phyloP scores from a whole-genome alignment of 2,329 filamentous ascomycete species.

The Chlorencoelia australis region DNA sequence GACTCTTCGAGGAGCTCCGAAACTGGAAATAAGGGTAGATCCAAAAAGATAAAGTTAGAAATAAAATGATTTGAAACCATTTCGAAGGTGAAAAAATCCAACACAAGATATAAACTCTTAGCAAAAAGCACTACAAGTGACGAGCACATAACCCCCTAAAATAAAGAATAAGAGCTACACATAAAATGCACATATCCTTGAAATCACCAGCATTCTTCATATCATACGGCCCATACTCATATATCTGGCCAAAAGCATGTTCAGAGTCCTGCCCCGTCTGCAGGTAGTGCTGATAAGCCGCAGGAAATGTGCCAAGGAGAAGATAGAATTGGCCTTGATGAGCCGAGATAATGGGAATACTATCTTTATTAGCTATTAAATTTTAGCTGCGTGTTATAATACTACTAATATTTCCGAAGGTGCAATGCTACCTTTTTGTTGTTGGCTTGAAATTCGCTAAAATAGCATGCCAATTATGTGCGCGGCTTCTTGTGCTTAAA shows the following conservation, averaged over 20 bases:
- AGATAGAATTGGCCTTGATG: slow-evolving; percentile 6
- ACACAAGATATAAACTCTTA: too few species aligned
- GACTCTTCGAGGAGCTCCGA: too few species aligned
- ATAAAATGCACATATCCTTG: slow-evolving; percentile 3
- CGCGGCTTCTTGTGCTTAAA: slow-evolving; percentile 7
- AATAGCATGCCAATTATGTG: slow-evolving; percentile 7
- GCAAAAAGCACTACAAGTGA: too few species aligned
- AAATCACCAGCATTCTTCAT: slow-evolving; percentile 5
- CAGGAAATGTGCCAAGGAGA: slow-evolving; percentile 3
- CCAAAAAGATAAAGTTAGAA: too few species aligned
- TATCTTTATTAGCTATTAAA: slow-evolving; percentile 4
- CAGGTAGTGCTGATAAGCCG: slow-evolving; percentile 4
- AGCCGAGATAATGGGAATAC: slow-evolving; percentile 6
- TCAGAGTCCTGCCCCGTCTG: slow-evolving; percentile 1
- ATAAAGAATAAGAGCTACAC: slow-evolving; percentile 5
- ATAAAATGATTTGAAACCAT: too few species aligned
- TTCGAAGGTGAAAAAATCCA: too few species aligned
- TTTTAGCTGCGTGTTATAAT: neutral
- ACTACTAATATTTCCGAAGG: slow-evolving; percentile 1
- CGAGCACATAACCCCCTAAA: slow-evolving; percentile 1
- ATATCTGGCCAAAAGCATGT: slow-evolving; percentile 4
- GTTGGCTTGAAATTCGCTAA: slow-evolving; percentile 1
- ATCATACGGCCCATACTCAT: slow-evolving; percentile 7
- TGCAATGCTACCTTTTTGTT: slow-evolving; percentile 1
- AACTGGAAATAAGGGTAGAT: too few species aligned